phyloP scores from a whole-genome alignment of 352 stramenopile genomes.

The Pythium biforme region DNA sequence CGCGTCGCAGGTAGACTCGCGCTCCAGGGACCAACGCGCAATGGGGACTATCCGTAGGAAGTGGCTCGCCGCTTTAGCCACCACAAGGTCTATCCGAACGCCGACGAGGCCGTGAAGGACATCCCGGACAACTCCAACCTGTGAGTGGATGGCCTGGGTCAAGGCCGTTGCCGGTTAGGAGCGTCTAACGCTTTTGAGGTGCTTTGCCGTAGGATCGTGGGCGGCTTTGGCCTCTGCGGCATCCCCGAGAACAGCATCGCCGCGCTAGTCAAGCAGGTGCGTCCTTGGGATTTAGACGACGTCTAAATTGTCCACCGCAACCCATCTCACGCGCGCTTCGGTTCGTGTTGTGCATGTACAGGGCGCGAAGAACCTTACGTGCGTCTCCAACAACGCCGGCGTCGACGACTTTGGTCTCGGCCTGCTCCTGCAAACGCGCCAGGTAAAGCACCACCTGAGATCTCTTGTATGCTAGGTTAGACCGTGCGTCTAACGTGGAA shows the following conservation, averaged over 20 bases:
- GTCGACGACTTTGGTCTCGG: constrained; percentile 94
- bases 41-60: constrained; percentile 2
- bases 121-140: constrained; percentile 71
- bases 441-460: constrained; percentile 38
- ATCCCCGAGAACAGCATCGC: constrained; percentile 92
- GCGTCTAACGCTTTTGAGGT: neutral
- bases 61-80: constrained; percentile 26
- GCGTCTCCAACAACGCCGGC: constrained; percentile 93
- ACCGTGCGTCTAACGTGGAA: neutral
- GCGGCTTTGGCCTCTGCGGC: constrained; percentile 90
- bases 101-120: constrained; percentile 71
- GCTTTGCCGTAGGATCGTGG: constrained; percentile 57
- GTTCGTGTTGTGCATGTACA: constrained; percentile 16
- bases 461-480: neutral
- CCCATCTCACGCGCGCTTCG: neutral
- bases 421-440: constrained; percentile 89
- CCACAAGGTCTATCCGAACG: constrained; percentile 69
- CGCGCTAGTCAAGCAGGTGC: constrained; percentile 74
- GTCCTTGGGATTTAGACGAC: neutral
- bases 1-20: neutral
- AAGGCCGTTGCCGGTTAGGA: neutral
- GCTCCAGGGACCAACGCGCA: neutral
- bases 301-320: neutral
- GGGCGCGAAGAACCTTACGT: constrained; percentile 84
- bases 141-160: constrained; percentile 32